Percentiles rank a stretch among this genome's conserved stretches.
Evolutionary conservation across 768 basidiomycete genomes (phyloP).

Genomic region (Rhodosporidiobolus odoratus): DNA sequence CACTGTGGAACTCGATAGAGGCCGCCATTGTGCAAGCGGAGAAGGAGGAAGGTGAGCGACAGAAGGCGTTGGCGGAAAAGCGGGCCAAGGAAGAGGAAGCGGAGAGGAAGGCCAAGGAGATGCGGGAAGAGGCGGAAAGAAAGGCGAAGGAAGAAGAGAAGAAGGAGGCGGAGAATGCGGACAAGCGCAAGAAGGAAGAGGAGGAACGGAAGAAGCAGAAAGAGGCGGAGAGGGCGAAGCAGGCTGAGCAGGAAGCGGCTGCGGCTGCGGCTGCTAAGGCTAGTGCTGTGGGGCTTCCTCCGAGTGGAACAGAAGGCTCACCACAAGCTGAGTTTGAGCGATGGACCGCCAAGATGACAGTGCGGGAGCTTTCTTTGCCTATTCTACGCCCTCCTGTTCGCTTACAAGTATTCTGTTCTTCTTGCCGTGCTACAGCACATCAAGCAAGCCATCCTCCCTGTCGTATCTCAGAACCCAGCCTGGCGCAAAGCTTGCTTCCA

Average conservation of each 20-base stretch:
- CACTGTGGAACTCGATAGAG: conserved; percentile 38
- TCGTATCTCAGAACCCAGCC: conserved; percentile 58
- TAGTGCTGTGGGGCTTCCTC: conserved; percentile 22
- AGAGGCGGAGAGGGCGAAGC: conserved; percentile 42
- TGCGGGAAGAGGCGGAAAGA: conserved; percentile 15
- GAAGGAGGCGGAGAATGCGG: conserved; percentile 46
- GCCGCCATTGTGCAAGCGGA: conserved; percentile 20
- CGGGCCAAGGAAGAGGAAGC: conserved; percentile 19
- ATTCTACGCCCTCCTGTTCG: not conserved
- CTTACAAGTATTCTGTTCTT: not conserved
- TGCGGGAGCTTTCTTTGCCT: too few relatives aligned
- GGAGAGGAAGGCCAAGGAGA: conserved; percentile 16
- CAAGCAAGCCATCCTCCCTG: conserved; percentile 50
- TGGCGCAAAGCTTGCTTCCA: conserved; percentile 62
- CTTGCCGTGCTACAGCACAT: conserved; percentile 19
- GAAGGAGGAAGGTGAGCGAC: conserved; percentile 18
- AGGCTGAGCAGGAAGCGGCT: conserved; percentile 45
- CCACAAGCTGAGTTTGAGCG: conserved; percentile 46
- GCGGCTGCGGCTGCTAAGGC: conserved; percentile 47
- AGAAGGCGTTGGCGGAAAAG: conserved; percentile 18
- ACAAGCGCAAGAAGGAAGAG: conserved; percentile 43
- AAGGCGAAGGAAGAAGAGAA: conserved; percentile 44
- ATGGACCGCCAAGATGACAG: conserved; percentile 47
- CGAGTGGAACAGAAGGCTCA: conserved; percentile 17
- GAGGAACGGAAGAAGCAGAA: conserved; percentile 24